Base-by-base conservation (phyloP, 768 basidiomycete species). In the Xerocomus brunneocitrinus region DNA sequence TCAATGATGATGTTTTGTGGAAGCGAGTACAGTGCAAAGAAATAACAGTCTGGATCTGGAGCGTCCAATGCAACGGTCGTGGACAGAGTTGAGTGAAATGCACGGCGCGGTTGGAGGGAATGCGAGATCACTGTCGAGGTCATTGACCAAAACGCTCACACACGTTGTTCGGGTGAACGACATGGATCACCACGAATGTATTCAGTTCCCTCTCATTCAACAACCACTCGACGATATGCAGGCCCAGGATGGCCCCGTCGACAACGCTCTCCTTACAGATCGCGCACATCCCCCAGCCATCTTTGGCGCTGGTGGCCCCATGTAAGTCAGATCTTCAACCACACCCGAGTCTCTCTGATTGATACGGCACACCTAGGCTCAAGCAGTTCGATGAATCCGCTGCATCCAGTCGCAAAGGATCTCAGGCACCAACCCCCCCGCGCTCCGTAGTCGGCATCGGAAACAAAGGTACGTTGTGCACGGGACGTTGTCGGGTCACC, bases 381-480 rank as follows among this genome's bases (percentile, higher is more conserved):
- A 90, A 87, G 74, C 77, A 78, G 59, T 92, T 91, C 61, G 89
- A 92, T 66, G 76, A 87, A 67, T 87, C 88, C 39, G 77, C 83
- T 44, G 77, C 83, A 22, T 76, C 81, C 13, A 91, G 89, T 60
- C 76, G 85, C 54, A 80, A 79, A 57, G 80, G 79, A 40, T 91
- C 90, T 42, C 80, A 83, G 58, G 82, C 89, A 4, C 79, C 85
- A 22, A 90, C 89, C 0, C 89, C 90, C 3, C 90, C 91, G 1
- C 78, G 79, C 52, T 85, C 90, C 10, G 91, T 94, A 3, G 89
- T 89, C 54, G 91, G 91, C 13, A 94, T 94, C 54, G 91, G 91
- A 34, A 85, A 83, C 58, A 94, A 92, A 78, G 91, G 91, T 90
- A 59, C 25, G 39, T 19, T 38, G 41, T 48, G 25, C 31, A 24